phyloP scores from a whole-genome alignment of 164 flowering plant species.

The Euptelea pleiosperma region DNA sequence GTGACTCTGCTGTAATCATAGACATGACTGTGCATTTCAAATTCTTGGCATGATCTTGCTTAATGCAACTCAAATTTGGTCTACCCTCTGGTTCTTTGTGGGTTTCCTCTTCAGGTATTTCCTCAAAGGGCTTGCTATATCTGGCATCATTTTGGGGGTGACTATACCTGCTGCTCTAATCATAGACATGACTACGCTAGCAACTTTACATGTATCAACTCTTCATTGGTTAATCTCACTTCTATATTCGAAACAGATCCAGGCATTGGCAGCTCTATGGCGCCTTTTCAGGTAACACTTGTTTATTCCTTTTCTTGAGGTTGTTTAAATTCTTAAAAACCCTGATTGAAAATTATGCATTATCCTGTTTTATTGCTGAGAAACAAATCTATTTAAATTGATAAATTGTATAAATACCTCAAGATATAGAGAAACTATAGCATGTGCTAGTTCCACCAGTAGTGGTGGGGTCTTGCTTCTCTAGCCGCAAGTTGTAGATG shows the following conservation, averaged over 20 bases:
- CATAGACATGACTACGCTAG: slow-evolving; percentile 51
- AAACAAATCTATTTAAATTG: too few relatives aligned
- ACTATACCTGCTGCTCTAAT: slow-evolving; percentile 69
- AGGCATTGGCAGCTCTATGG: slow-evolving; percentile 84
- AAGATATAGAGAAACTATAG: too few relatives aligned
- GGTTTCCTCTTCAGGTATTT: slow-evolving; percentile 42
- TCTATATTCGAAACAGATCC: slow-evolving; percentile 71
- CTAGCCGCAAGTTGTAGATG: too few relatives aligned
- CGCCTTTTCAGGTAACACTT: slow-evolving; percentile 80
- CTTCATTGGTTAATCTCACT: slow-evolving; percentile 68
- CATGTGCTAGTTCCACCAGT: too few relatives aligned
- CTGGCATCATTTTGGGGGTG: slow-evolving; percentile 67
- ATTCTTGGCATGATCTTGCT: slow-evolving; percentile 77
- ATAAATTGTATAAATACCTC: too few relatives aligned
- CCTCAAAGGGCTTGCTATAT: slow-evolving; percentile 59
- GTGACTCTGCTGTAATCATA: too few relatives aligned
- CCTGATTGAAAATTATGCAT: too few relatives aligned
- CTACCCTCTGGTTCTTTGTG: slow-evolving; percentile 67
- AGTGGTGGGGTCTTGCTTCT: too few relatives aligned
- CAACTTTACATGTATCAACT: slow-evolving; percentile 58
- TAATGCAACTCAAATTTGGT: slow-evolving; percentile 89
- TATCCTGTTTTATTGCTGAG: too few relatives aligned
- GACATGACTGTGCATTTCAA: too few relatives aligned
- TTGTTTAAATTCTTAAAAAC: neutral
- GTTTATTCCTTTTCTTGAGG: neutral